Conservation (phyloP, 176 grass and related monocot species). For the Eremochloa ophiuroides region DNA sequence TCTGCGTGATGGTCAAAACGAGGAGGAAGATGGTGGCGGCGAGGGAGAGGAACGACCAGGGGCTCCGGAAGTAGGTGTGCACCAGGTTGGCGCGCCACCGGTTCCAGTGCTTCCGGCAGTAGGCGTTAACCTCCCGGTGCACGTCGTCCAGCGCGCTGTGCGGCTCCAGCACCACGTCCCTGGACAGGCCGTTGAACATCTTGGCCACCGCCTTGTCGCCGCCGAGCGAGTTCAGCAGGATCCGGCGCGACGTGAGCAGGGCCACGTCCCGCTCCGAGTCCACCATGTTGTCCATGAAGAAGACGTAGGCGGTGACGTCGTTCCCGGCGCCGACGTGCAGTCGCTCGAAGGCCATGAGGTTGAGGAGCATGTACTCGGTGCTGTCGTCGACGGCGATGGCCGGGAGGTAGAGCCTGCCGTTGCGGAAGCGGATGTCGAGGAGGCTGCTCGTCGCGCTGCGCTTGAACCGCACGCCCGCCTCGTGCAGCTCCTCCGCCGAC, state of each 20-base stretch:
- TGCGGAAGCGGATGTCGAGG: slow-evolving; percentile 53
- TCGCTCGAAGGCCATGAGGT: slow-evolving; percentile 85
- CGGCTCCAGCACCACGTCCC: slow-evolving; percentile 39
- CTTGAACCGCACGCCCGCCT: slow-evolving; percentile 69
- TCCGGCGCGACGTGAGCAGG: slow-evolving; percentile 33
- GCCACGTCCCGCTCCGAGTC: slow-evolving; percentile 63
- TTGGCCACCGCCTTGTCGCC: slow-evolving; percentile 47
- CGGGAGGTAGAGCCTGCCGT: slow-evolving; percentile 48
- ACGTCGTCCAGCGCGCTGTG: slow-evolving; percentile 26
- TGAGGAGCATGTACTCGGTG: slow-evolving; percentile 77
- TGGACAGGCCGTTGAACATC: slow-evolving; percentile 37
- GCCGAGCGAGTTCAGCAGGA: slow-evolving; percentile 31
- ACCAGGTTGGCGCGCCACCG: slow-evolving; percentile 45
- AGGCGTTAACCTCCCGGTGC: slow-evolving; percentile 33
- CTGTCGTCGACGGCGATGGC: slow-evolving; percentile 61
- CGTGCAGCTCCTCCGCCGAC: slow-evolving; percentile 71
- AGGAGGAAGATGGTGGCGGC: slow-evolving; percentile 43
- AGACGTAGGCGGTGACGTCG: slow-evolving; percentile 69
- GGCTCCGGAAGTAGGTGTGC: slow-evolving; percentile 56
- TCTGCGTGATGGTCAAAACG: slow-evolving; percentile 42
- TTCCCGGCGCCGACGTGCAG: slow-evolving; percentile 70
- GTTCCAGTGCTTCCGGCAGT: slow-evolving; percentile 44
- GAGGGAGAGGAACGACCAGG: slow-evolving; percentile 53
- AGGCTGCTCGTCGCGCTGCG: slow-evolving; percentile 44
- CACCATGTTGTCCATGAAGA: slow-evolving; percentile 97